Percentiles rank a stretch among this genome's conserved stretches.
phyloP scores from a whole-genome alignment of 2,329 filamentous ascomycete species.

The Aspergillus ustus region DNA sequence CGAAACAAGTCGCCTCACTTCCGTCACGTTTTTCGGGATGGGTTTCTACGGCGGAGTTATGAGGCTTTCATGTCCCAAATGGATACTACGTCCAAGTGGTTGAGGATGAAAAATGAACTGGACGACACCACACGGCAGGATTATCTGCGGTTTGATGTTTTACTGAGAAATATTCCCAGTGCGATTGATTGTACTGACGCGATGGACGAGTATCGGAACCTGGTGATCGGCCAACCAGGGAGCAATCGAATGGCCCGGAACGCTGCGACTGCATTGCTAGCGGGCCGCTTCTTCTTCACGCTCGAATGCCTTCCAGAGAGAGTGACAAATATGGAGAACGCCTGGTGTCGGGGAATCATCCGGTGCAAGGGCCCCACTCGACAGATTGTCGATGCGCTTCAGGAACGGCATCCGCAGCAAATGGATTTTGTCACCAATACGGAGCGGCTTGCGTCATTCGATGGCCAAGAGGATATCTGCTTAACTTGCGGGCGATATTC shows the following conservation, averaged over 20 bases:
- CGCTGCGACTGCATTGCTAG: slow-evolving; percentile 13
- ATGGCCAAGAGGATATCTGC: slow-evolving; percentile 20
- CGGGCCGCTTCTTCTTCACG: slow-evolving; percentile 19
- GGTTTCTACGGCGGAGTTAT: slow-evolving; percentile 27
- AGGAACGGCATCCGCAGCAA: neutral
- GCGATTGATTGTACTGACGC: slow-evolving; percentile 20
- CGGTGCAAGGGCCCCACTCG: slow-evolving; percentile 16
- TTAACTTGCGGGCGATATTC: slow-evolving; percentile 20
- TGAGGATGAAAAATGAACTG: slow-evolving; percentile 16
- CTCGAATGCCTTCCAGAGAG: slow-evolving; percentile 10
- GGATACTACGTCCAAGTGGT: slow-evolving; percentile 25
- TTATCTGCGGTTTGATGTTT: slow-evolving; percentile 21
- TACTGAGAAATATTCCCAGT: slow-evolving; percentile 16
- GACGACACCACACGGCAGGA: slow-evolving; percentile 12
- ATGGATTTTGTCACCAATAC: slow-evolving; percentile 15
- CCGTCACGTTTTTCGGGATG: slow-evolving; percentile 26
- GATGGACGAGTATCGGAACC: slow-evolving; percentile 28
- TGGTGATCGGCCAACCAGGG: slow-evolving; percentile 18
- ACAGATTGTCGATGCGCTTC: slow-evolving; percentile 7
- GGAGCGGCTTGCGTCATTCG: slow-evolving; percentile 16
- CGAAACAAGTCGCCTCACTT: slow-evolving; percentile 23
- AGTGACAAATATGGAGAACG: neutral
- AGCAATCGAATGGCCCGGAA: slow-evolving; percentile 14
- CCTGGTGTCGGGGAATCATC: slow-evolving; percentile 14
- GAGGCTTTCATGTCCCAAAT: slow-evolving; percentile 29